Evolutionary conservation across 2,329 filamentous ascomycete species (phyloP), one percentile per base, ranked within the genome.

Genomic region (Torrubiella hemipterigena): DNA sequence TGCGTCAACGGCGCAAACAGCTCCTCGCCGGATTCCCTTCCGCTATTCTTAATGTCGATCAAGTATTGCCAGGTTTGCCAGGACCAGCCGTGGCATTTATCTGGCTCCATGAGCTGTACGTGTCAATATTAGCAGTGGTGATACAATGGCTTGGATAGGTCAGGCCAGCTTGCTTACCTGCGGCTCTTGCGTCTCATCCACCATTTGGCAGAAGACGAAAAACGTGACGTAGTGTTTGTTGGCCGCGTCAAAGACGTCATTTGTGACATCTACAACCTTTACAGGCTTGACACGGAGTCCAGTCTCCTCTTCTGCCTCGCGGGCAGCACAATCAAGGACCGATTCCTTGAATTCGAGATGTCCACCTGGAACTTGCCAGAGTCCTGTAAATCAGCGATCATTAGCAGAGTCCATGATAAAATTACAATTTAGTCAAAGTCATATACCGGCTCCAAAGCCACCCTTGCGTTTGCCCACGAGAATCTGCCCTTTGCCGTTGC

Each of bases 211-310:
- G 1, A 59, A 56, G 38, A 84, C 69, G 41, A 82, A 86, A 3
- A 85, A 50, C 0, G 82, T 87, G 30, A 85, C 63, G 45, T 87
- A 89, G 47, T 89, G 81, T 51, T 77, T 82, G 0, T 53, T 54
- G n/a, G 67, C 63, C 0, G 47, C 45, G 2, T 52, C 45, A 47
- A 85, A 81, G 1, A 81, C 47, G 42, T 77, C 73, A 46, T 86
- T 84, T 5, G 77, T 84, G 1, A 73, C 66, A 0, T 67, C 70
- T 1, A 77, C 40, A 23, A 79, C 64, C 27, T 58, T 61, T 21
- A 69, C 29, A 6, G 66, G 60, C 2, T 50, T 57, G 2, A 85
- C 59, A 0, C 52, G 43, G 1, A 85, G 59, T 0, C 69, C 77
- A 0, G 81, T 84, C 46, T 89, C 82, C 48, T 89, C 82, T 0